Evolutionary conservation across 169 alveolate species (phyloP), one percentile per base, ranked within the genome.

Genomic region (Plasmodium billcollinsi): DNA sequence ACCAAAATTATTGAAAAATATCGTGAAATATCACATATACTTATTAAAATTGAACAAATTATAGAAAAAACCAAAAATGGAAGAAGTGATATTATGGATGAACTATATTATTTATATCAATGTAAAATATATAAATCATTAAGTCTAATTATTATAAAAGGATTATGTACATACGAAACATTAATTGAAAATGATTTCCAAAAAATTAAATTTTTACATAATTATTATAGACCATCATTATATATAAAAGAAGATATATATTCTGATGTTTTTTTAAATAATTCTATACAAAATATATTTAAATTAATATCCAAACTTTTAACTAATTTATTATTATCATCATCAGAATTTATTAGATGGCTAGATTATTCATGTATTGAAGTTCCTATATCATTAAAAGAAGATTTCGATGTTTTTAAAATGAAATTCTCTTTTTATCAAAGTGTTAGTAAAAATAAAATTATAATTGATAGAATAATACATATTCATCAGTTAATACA

Each of bases 391-490:
- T 67, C 80, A 20, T 52, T 69, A 5, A 83, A 83, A 50, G 91
- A 83, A 69, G 83, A 83, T 50, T 69, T 83, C 50, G 91, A 83
- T 2, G 54, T 83, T 49, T 72, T 83, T 62, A 83, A 83, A 83
- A 56, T 70, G 66, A 83, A 83, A 69, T 83, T 83, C 50, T 83
- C 91, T 15, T 83, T 83, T 62, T 83, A 83, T 73, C 80, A 83
- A 54, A 83, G 91, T 72, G 83, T 83, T 58, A 83, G 91, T 73
- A 83, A 83, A 83, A 83, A 83, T 83, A 83, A 83, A 69, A 83
- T 83, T 14, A 83, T 83, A 49, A 83, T 83, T 33, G 91, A 83
- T 52, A 70, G 91, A 62, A 83, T 83, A 61, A 83, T 83, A 54
- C 83, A 83, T 61, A 83, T 83, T 69, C 91, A 83, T 69, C 91